These are phyloP conservation scores for Populus tomentosa DNA, from an alignment of 441 rosid species.

Conservation along the genomic window DNA sequence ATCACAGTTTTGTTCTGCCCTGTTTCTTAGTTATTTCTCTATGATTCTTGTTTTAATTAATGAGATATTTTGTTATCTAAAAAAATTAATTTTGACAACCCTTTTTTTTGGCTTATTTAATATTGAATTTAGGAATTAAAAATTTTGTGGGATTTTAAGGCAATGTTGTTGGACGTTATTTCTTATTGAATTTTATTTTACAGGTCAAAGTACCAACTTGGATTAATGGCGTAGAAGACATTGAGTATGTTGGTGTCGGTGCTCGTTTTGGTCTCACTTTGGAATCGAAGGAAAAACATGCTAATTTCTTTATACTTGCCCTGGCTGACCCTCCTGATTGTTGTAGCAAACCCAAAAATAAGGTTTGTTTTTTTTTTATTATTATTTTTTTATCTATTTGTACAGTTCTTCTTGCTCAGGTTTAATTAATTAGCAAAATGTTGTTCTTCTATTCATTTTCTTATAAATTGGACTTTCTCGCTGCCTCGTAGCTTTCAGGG, in stretches of 20 bases:
- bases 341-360: slow-evolving; percentile 56
- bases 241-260: slow-evolving; percentile 94
- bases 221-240: slow-evolving; percentile 68
- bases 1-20: neutral
- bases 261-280: slow-evolving; percentile 89
- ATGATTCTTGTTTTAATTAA: too few relatives aligned
- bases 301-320: slow-evolving; percentile 57
- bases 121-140: neutral
- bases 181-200: slow-evolving; percentile 3
- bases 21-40: neutral
- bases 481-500: slow-evolving; percentile 58
- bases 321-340: slow-evolving; percentile 90
- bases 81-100: too few relatives aligned
- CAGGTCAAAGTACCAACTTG: slow-evolving; percentile 98
- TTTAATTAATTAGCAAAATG: neutral
- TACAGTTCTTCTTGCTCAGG: neutral
- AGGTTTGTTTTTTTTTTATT: slow-evolving; percentile 55
- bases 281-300: slow-evolving; percentile 90
- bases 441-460: neutral
- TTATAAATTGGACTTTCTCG: slow-evolving; percentile 14
- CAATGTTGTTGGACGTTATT: neutral
- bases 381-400: neutral
- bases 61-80: neutral
- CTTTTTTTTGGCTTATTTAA: neutral
- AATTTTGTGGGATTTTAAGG: neutral